phyloP scores from a whole-genome alignment of 1,284 basidiomycete species.

The Pyrrhoderma noxium region DNA sequence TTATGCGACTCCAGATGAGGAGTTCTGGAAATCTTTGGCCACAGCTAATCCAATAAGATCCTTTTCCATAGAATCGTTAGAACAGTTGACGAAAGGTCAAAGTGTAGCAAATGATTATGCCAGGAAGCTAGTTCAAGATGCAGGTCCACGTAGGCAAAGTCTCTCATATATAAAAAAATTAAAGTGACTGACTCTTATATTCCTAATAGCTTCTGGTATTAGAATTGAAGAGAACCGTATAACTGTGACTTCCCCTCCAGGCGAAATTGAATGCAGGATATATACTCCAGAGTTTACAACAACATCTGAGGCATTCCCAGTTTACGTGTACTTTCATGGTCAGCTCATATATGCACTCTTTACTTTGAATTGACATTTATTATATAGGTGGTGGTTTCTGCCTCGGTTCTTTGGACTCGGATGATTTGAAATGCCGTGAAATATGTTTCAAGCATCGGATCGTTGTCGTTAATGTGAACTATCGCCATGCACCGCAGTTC shows the following conservation, averaged over 20 bases:
- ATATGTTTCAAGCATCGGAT: conserved; percentile 17
- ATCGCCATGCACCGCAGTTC: conserved; percentile 32
- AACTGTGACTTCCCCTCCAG: conserved; percentile 1
- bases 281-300: conserved; percentile 9
- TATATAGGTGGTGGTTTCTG: conserved; percentile 15
- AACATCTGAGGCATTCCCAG: conserved; percentile 8
- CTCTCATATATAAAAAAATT: neutral
- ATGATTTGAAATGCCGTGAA: conserved; percentile 20
- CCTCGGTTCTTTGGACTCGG: conserved; percentile 18
- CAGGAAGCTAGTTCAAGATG: neutral
- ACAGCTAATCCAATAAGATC: neutral
- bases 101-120: neutral
- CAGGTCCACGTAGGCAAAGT: conserved; percentile 8
- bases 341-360: too few relatives aligned
- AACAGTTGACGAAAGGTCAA: neutral
- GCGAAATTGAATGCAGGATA: conserved; percentile 10
- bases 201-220: conserved; percentile 6
- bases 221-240: conserved; percentile 6
- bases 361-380: too few relatives aligned
- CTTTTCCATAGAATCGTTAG: neutral
- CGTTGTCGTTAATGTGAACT: conserved; percentile 21
- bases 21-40: conserved; percentile 3
- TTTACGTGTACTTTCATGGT: conserved; percentile 11
- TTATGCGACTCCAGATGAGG: conserved; percentile 6
- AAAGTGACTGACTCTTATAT: neutral